These are phyloP conservation scores for Pichia nakasei DNA, from an alignment of 805 yeast species.

Conservation along the genomic window DNA sequence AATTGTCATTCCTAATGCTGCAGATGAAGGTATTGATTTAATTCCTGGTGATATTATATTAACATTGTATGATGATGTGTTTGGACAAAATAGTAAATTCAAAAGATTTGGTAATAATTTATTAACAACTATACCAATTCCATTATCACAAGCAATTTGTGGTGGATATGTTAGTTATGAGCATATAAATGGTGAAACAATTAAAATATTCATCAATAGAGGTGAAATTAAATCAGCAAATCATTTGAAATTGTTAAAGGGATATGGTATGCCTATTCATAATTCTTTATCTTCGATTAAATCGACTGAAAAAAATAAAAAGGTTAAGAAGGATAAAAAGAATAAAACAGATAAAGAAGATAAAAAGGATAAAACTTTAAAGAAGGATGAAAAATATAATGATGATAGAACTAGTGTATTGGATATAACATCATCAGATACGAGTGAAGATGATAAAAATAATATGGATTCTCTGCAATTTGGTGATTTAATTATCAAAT, in stretches of 20 bases:
- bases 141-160: constrained; percentile 19
- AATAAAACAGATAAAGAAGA: background rate
- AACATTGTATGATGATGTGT: constrained; percentile 33
- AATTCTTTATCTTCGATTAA: background rate
- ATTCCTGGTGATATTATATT: constrained; percentile 64
- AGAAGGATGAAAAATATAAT: background rate
- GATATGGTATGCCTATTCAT: constrained; percentile 55
- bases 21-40: constrained; percentile 52
- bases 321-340: background rate
- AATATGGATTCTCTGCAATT: too few relatives aligned
- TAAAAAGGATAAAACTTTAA: background rate
- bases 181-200: constrained; percentile 29
- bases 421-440: background rate
- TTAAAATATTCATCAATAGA: constrained; percentile 33
- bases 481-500: constrained; percentile 54
- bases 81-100: constrained; percentile 21
- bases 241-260: constrained; percentile 29
- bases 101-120: constrained; percentile 27
- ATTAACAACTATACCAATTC: constrained; percentile 13
- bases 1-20: constrained; percentile 48
- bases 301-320: background rate
- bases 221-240: constrained; percentile 49
- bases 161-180: constrained; percentile 24
- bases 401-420: background rate
- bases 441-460: background rate